Evolutionary conservation across 345 rosid species (phyloP).

Genomic region (Turritis glabra): DNA sequence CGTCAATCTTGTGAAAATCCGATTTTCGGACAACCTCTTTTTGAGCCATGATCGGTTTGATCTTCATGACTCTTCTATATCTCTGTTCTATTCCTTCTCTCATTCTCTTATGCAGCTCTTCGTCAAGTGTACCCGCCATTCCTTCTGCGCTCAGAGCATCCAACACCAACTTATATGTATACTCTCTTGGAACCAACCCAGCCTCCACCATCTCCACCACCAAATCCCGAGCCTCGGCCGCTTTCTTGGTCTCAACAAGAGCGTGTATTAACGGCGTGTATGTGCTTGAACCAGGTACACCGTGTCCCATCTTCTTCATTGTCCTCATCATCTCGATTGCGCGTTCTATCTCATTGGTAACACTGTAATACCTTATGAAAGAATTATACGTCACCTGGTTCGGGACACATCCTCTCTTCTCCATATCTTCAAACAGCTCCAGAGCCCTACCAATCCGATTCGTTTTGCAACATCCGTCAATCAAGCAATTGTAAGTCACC

Average conservation of each 20-base stretch:
- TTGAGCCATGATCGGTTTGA: conserved; percentile 53
- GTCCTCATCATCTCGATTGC: conserved; percentile 73
- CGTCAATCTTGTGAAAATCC: neutral
- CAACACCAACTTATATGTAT: conserved; percentile 69
- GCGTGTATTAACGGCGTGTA: conserved; percentile 82
- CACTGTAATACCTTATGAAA: conserved; percentile 72
- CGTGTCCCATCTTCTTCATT: conserved; percentile 71
- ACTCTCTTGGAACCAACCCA: conserved; percentile 78
- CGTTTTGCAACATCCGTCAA: conserved; percentile 85
- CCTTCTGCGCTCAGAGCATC: conserved; percentile 52
- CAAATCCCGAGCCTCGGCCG: conserved; percentile 58
- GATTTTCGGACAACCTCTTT: conserved; percentile 3
- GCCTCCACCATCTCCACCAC: conserved; percentile 68
- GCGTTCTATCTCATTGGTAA: conserved; percentile 72
- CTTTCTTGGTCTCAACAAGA: conserved; percentile 68
- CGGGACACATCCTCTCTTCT: conserved; percentile 63
- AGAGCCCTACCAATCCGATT: conserved; percentile 68
- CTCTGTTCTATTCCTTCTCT: conserved; percentile 55
- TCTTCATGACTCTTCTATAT: conserved; percentile 54
- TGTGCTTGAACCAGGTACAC: conserved; percentile 62
- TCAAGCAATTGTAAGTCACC: conserved; percentile 83
- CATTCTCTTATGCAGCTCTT: conserved; percentile 48
- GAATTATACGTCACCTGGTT: conserved; percentile 77
- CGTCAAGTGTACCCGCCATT: conserved; percentile 40
- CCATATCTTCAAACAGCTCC: conserved; percentile 81